A percentile compares a stretch with the other conserved stretches of the same genome.
These are phyloP conservation scores for Euphrasia confusa DNA, from an alignment of 257 asterid species.

Conservation along the genomic window DNA sequence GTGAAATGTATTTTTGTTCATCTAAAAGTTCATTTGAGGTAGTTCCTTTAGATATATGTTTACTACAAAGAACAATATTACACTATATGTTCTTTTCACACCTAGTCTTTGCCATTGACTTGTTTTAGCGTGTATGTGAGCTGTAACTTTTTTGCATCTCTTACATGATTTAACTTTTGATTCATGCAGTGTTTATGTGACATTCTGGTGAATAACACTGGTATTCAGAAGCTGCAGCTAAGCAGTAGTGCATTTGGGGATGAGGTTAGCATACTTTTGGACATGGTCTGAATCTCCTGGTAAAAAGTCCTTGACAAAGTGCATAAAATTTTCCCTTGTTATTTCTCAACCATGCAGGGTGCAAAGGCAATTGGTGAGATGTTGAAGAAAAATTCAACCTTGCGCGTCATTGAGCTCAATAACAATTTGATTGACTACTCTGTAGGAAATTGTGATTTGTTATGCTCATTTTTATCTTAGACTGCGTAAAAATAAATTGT, in stretches of 20 bases:
- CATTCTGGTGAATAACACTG: slow-evolving; percentile 60
- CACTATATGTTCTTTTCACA: background rate
- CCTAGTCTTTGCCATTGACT: background rate
- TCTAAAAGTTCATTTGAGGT: background rate
- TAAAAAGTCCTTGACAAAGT: slow-evolving; percentile 8
- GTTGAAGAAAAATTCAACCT: slow-evolving; percentile 84
- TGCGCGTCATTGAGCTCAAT: slow-evolving; percentile 85
- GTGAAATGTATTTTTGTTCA: background rate
- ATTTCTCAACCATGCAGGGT: slow-evolving; percentile 50
- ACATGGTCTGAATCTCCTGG: slow-evolving; percentile 11
- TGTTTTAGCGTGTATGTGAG: background rate
- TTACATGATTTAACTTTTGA: slow-evolving; percentile 20
- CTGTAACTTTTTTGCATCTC: slow-evolving; percentile 1
- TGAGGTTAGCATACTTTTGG: slow-evolving; percentile 59
- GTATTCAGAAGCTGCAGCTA: slow-evolving; percentile 88
- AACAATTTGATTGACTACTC: slow-evolving; percentile 92
- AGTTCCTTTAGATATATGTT: background rate
- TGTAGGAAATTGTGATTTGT: slow-evolving; percentile 48
- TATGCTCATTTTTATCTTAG: slow-evolving; percentile 17
- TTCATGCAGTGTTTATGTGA: slow-evolving; percentile 58
- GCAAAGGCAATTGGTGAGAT: slow-evolving; percentile 96
- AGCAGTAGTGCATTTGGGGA: slow-evolving; percentile 80
- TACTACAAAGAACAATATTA: background rate
- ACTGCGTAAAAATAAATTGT: slow-evolving; percentile 9
- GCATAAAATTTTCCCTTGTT: slow-evolving; percentile 17